Evolutionary conservation across 306 rosid species (phyloP).

Genomic region (Fragaria iinumae): DNA sequence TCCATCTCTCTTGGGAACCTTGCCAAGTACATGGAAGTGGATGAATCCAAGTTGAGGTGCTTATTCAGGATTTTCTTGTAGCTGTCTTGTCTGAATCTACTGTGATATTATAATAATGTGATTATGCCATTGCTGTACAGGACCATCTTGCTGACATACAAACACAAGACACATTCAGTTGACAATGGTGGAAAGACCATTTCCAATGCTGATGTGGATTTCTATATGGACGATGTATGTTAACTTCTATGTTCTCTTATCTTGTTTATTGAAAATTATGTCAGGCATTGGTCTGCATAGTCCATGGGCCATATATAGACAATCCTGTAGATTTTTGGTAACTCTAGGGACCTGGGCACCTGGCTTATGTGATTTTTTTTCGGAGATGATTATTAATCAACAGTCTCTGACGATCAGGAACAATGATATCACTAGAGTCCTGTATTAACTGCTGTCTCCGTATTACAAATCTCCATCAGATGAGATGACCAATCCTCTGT

Average conservation of each 20-base stretch:
- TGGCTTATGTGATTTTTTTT: neutral
- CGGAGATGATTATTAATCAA: neutral
- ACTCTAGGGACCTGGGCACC: neutral
- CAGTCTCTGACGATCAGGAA: neutral
- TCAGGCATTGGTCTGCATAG: neutral
- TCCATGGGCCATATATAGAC: neutral
- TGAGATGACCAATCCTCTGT: neutral
- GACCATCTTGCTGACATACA: slow-evolving; percentile 89
- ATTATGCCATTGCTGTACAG: slow-evolving; percentile 40
- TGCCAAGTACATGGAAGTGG: slow-evolving; percentile 95
- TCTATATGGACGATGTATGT: slow-evolving; percentile 83
- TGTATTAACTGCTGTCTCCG: neutral
- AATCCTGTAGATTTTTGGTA: neutral
- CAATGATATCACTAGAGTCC: neutral
- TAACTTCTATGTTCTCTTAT: slow-evolving; percentile 11
- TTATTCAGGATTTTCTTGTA: slow-evolving; percentile 5
- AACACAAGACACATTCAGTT: slow-evolving; percentile 95
- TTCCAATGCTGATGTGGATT: slow-evolving; percentile 89
- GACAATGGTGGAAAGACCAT: slow-evolving; percentile 62
- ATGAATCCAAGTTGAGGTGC: slow-evolving; percentile 88
- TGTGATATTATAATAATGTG: neutral
- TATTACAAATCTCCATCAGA: neutral
- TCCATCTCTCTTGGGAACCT: slow-evolving; percentile 77
- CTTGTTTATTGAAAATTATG: neutral
- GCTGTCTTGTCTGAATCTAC: neutral